These are phyloP conservation scores for Candida pini DNA, from an alignment of 805 yeast species.

Conservation along the genomic window DNA sequence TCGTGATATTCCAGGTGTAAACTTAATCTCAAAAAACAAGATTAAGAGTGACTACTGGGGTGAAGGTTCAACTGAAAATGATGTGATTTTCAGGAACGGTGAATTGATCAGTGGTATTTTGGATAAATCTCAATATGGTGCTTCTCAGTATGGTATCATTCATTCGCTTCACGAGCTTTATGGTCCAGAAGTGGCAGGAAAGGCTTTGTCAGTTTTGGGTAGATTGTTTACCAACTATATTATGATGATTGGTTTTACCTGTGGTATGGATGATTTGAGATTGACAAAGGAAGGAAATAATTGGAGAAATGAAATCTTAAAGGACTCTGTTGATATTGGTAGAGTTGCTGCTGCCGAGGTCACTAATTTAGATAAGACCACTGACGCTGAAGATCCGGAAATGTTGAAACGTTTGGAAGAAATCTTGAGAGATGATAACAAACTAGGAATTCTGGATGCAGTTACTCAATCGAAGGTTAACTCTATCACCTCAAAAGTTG, in stretches of 20 bases:
- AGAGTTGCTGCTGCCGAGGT: slow-evolving; percentile 92
- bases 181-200: slow-evolving; percentile 88
- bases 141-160: slow-evolving; percentile 92
- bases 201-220: slow-evolving; percentile 86
- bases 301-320: slow-evolving; percentile 80
- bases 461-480: slow-evolving; percentile 91
- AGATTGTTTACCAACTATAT: slow-evolving; percentile 91
- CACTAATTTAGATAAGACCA: slow-evolving; percentile 64
- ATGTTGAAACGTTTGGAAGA: slow-evolving; percentile 86
- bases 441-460: slow-evolving; percentile 91
- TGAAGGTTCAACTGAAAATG: slow-evolving; percentile 72
- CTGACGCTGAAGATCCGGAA: slow-evolving; percentile 54
- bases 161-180: slow-evolving; percentile 95
- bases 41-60: slow-evolving; percentile 96
- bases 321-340: slow-evolving; percentile 76
- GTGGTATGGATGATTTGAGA: slow-evolving; percentile 99
- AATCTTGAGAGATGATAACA: slow-evolving; percentile 87
- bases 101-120: slow-evolving; percentile 86
- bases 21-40: slow-evolving; percentile 77
- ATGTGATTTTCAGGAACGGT: slow-evolving; percentile 81
- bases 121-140: slow-evolving; percentile 98
- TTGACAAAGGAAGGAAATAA: slow-evolving; percentile 85
- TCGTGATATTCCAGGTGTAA: slow-evolving; percentile 82
- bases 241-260: slow-evolving; percentile 89
- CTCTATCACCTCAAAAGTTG: slow-evolving; percentile 90